A percentile compares a stretch with the other conserved stretches of the same genome.
phyloP scores from a whole-genome alignment of 2,329 filamentous ascomycete species.

The Fusarium chaquense region DNA sequence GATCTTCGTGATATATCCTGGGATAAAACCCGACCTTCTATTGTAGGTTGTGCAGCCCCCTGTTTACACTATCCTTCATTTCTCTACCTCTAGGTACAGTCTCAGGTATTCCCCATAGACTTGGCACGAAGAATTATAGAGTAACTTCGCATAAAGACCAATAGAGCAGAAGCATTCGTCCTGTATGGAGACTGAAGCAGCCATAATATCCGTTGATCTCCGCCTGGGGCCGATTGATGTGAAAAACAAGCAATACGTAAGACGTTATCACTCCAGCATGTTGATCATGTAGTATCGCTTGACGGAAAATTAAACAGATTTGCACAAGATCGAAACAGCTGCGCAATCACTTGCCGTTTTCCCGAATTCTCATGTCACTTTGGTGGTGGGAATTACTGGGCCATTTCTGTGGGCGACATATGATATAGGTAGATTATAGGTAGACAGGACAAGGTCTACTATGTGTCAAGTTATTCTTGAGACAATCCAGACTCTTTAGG shows the following conservation, averaged over 20 bases:
- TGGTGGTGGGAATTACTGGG: slow-evolving; percentile 10
- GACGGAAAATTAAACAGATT: slow-evolving; percentile 7
- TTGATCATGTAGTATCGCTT: slow-evolving; percentile 1
- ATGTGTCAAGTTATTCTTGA: slow-evolving; percentile 28
- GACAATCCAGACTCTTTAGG: slow-evolving; percentile 35
- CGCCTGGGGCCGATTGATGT: background rate
- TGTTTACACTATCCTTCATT: slow-evolving; percentile 7
- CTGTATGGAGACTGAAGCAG: background rate
- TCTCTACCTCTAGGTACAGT: background rate
- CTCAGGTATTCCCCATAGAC: slow-evolving; percentile 2
- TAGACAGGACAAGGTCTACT: slow-evolving; percentile 12
- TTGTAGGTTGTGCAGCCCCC: background rate
- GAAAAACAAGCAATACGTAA: slow-evolving; percentile 1
- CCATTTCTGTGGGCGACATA: slow-evolving; percentile 3
- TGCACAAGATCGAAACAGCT: slow-evolving; percentile 1
- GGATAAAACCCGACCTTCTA: slow-evolving; percentile 1
- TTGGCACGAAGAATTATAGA: background rate
- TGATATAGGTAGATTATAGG: background rate
- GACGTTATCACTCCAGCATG: background rate
- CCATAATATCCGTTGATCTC: slow-evolving; percentile 4
- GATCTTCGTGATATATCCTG: background rate
- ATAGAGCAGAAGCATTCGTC: background rate
- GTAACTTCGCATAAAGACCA: background rate
- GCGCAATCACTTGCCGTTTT: slow-evolving; percentile 16
- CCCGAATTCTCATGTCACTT: slow-evolving; percentile 25